A percentile compares a stretch with the other conserved stretches of the same genome.
phyloP scores from a whole-genome alignment of 2,329 filamentous ascomycete species.

The Penicillium sp. region DNA sequence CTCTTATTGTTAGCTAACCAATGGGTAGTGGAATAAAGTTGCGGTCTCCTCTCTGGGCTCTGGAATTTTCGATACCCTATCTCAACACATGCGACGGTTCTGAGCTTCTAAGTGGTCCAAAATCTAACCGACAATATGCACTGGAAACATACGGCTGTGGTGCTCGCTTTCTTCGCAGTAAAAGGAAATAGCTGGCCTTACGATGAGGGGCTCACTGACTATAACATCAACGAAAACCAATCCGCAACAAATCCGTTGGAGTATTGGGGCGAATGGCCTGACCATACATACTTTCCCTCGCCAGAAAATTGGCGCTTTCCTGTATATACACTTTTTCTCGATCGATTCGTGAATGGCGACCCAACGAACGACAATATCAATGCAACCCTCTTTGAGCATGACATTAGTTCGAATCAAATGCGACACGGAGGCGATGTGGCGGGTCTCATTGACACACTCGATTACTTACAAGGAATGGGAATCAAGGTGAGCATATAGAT shows the following conservation, averaged over 20 bases:
- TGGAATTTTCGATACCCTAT: neutral
- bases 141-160: constrained; percentile 28
- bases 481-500: constrained; percentile 52
- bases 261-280: constrained; percentile 60
- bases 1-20: neutral
- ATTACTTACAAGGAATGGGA: constrained; percentile 67
- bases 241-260: constrained; percentile 58
- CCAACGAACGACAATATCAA: constrained; percentile 66
- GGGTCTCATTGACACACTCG: constrained; percentile 61
- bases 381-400: constrained; percentile 62
- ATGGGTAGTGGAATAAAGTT: neutral
- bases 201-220: constrained; percentile 53
- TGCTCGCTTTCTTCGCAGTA: constrained; percentile 32
- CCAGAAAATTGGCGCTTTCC: constrained; percentile 67
- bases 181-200: constrained; percentile 45
- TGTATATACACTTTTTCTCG: constrained; percentile 66
- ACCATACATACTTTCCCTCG: constrained; percentile 55
- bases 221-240: constrained; percentile 64
- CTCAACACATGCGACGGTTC: constrained; percentile 24
- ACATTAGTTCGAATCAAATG: constrained; percentile 62
- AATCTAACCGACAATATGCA: constrained; percentile 30
- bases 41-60: neutral
- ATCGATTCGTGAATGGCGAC: constrained; percentile 66
- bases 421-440: constrained; percentile 64
- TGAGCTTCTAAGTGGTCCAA: constrained; percentile 10